Percentiles rank a stretch among this genome's conserved stretches.
Conservation (phyloP, 2,329 filamentous ascomycete species). For the Byssochlamys sp. region DNA sequence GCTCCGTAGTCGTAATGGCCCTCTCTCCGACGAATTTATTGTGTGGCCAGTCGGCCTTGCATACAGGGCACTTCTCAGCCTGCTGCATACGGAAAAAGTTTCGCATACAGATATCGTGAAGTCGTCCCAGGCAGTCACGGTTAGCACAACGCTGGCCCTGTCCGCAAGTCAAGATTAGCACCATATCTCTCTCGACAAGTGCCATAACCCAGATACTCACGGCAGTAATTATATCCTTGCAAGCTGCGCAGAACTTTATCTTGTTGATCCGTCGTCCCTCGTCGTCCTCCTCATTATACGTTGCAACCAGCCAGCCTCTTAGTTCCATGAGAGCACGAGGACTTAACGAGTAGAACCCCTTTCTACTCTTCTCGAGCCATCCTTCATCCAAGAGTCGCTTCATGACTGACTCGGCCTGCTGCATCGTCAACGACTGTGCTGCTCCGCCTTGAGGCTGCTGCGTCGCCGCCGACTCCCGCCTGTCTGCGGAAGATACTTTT, state of each 20-base stretch:
- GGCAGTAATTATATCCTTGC: constrained; percentile 77
- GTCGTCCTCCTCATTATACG: constrained; percentile 68
- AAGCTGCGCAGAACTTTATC: constrained; percentile 80
- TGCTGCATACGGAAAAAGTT: constrained; percentile 61
- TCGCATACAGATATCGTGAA: constrained; percentile 68
- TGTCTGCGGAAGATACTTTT: constrained; percentile 32
- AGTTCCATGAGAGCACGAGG: constrained; percentile 77
- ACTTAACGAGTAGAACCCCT: constrained; percentile 65
- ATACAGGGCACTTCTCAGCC: constrained; percentile 54
- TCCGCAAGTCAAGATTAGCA: background rate
- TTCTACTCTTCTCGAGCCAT: constrained; percentile 69
- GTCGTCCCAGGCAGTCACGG: constrained; percentile 55
- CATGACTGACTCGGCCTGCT: constrained; percentile 67
- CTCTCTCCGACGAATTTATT: constrained; percentile 46
- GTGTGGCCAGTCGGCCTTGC: constrained; percentile 43
- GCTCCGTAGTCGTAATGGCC: constrained; percentile 29
- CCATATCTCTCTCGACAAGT: constrained; percentile 1
- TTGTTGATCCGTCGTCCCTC: constrained; percentile 51
- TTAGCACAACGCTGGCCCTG: constrained; percentile 66
- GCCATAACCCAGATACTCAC: constrained; percentile 25
- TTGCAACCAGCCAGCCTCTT: constrained; percentile 70
- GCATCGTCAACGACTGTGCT: constrained; percentile 56
- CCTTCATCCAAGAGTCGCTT: constrained; percentile 62
- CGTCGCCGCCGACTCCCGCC: constrained; percentile 40
- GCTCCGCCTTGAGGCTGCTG: constrained; percentile 25